Evolutionary conservation across 306 rosid genomes (phyloP).

Genomic region (Lupinus albus): DNA sequence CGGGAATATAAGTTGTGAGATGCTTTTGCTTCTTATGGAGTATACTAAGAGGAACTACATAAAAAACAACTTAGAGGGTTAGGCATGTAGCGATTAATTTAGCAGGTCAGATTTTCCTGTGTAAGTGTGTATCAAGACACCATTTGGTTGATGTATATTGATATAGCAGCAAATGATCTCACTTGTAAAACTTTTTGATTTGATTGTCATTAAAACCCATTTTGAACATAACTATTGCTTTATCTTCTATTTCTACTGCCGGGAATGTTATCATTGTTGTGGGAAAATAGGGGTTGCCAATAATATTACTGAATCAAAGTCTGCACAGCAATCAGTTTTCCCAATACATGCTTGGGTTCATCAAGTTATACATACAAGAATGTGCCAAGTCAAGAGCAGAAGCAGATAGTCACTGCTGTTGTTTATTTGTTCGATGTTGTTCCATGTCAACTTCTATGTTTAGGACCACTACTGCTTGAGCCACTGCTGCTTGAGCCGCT

Average conservation of each 20-base stretch:
- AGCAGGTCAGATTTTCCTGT: too few species aligned
- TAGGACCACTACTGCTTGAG: constrained; percentile 44
- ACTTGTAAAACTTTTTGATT: too few species aligned
- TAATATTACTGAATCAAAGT: constrained; percentile 35
- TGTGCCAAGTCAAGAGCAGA: constrained; percentile 37
- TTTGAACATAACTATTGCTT: too few species aligned
- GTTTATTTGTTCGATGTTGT: constrained; percentile 28
- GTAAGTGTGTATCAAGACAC: too few species aligned
- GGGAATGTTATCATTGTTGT: too few species aligned
- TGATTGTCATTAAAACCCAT: too few species aligned
- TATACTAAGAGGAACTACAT: background rate
- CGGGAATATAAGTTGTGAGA: constrained; percentile 9
- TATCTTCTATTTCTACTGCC: too few species aligned
- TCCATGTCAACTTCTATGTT: constrained; percentile 42
- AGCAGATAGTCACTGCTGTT: constrained; percentile 37
- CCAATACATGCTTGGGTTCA: constrained; percentile 31
- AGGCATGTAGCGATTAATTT: background rate
- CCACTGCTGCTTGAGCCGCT: constrained; percentile 40
- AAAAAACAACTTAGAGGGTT: constrained; percentile 17
- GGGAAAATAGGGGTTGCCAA: too few species aligned
- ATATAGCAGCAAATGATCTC: too few species aligned
- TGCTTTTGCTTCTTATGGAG: constrained; percentile 23
- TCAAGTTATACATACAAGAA: constrained; percentile 34
- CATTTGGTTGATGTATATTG: too few species aligned
- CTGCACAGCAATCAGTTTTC: constrained; percentile 55